These are phyloP conservation scores for Colletotrichum kahawae DNA, from an alignment of 2,329 filamentous ascomycete genomes.

Conservation along the genomic window DNA sequence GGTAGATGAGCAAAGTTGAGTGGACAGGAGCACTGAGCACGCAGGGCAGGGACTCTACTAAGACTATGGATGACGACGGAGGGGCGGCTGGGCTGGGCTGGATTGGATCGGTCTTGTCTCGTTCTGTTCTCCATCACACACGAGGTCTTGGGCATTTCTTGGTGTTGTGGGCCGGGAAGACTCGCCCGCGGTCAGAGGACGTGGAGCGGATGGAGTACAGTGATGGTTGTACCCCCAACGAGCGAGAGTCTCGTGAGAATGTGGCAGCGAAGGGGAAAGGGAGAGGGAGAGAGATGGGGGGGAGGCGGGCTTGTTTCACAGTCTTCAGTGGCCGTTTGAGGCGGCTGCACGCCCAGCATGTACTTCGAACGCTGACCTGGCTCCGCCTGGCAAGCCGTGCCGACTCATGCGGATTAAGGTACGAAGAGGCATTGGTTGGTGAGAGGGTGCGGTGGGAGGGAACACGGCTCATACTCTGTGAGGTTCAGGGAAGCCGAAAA, in stretches of 20 bases:
- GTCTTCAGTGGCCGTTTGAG: constrained; percentile 18
- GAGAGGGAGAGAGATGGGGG: neutral
- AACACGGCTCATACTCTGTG: neutral
- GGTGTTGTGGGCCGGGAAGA: constrained; percentile 16
- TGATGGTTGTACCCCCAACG: neutral
- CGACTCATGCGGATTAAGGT: neutral
- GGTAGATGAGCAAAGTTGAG: constrained; percentile 16
- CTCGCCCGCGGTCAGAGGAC: neutral
- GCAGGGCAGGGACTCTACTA: neutral
- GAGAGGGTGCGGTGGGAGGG: neutral
- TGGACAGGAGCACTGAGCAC: neutral
- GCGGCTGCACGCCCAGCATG: constrained; percentile 17
- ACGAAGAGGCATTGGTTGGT: neutral
- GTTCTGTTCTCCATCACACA: neutral
- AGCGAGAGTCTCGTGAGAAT: neutral
- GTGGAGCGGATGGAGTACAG: neutral
- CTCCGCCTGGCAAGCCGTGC: neutral
- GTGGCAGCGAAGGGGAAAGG: neutral
- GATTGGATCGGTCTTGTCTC: neutral
- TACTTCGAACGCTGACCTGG: neutral
- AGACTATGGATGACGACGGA: neutral
- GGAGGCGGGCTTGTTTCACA: constrained; percentile 12
- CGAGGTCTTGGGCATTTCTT: neutral
- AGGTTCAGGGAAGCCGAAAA: constrained; percentile 5
- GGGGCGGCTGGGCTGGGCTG: neutral